Conservation (phyloP, 495 filamentous ascomycete genomes). For the Xylaria intraflava region DNA sequence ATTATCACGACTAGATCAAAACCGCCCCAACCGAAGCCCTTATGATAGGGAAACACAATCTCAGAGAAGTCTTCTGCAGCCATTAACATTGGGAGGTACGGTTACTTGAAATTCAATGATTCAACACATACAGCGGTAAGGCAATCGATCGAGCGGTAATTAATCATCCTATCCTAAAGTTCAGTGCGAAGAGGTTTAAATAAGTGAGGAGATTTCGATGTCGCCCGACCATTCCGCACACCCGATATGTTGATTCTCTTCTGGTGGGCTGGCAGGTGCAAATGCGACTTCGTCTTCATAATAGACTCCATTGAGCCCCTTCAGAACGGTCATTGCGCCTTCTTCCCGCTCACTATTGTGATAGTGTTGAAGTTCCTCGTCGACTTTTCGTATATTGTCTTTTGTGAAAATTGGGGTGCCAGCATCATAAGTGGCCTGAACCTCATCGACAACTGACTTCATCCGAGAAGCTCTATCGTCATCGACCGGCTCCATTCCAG, state of each 20-base stretch:
- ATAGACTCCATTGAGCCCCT: slow-evolving; percentile 10
- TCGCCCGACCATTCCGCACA: not conserved
- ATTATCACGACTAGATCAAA: slow-evolving; percentile 7
- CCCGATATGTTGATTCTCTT: not conserved
- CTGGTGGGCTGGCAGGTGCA: not conserved
- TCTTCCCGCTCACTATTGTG: not conserved
- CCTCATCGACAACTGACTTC: slow-evolving; percentile 1
- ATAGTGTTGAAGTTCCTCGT: slow-evolving; percentile 6
- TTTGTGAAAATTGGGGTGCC: slow-evolving; percentile 12
- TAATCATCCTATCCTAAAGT: not conserved
- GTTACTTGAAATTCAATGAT: not conserved
- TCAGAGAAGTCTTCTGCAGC: slow-evolving; percentile 9
- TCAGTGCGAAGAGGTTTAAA: not conserved
- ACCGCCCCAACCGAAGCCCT: slow-evolving; percentile 2
- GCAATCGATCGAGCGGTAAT: slow-evolving; percentile 4
- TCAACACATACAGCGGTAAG: slow-evolving; percentile 1
- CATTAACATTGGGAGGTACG: slow-evolving; percentile 11
- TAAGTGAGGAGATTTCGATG: not conserved
- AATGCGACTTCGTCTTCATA: slow-evolving; percentile 3
- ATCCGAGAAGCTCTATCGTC: not conserved
- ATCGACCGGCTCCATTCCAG: not conserved
- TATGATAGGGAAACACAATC: slow-evolving; percentile 6
- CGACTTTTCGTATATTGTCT: slow-evolving; percentile 10
- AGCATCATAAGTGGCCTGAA: slow-evolving; percentile 12
- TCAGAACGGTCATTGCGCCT: slow-evolving; percentile 1